phyloP scores from a whole-genome alignment of 768 basidiomycete genomes.

The Solioccasus polychromus region DNA sequence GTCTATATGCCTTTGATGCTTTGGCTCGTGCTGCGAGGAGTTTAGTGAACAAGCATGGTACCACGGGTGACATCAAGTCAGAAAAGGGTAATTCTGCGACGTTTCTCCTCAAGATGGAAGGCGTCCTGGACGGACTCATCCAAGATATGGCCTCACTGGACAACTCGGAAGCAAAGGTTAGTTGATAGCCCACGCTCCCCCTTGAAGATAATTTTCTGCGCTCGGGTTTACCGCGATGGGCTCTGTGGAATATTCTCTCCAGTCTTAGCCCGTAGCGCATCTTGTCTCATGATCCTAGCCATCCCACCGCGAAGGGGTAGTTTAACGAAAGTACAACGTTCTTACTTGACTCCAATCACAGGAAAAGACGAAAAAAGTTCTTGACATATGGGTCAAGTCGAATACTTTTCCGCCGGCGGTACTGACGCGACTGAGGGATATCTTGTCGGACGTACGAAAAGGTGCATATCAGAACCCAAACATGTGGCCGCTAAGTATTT shows the following conservation, averaged over 20 bases:
- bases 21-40: slow-evolving; percentile 79
- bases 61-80: slow-evolving; percentile 53
- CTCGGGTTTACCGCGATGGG: not conserved
- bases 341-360: slow-evolving; percentile 44
- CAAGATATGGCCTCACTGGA: slow-evolving; percentile 73
- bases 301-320: slow-evolving; percentile 29
- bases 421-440: slow-evolving; percentile 67
- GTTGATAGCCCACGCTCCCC: slow-evolving; percentile 35
- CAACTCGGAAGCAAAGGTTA: slow-evolving; percentile 80
- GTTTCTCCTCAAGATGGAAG: slow-evolving; percentile 87
- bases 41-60: slow-evolving; percentile 61
- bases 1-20: slow-evolving; percentile 93
- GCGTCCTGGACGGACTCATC: slow-evolving; percentile 85
- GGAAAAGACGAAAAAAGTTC: slow-evolving; percentile 97
- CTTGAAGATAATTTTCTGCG: not conserved
- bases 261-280: slow-evolving; percentile 19
- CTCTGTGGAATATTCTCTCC: slow-evolving; percentile 1
- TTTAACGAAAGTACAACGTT: slow-evolving; percentile 38
- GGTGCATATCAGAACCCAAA: slow-evolving; percentile 76
- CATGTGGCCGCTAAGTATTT: slow-evolving; percentile 81
- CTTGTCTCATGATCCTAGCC: slow-evolving; percentile 28
- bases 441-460: slow-evolving; percentile 70
- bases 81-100: slow-evolving; percentile 70
- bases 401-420: slow-evolving; percentile 82
- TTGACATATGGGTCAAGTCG: slow-evolving; percentile 95